Base-by-base conservation (phyloP, 768 basidiomycete species). In the Suillus clintonianus region DNA sequence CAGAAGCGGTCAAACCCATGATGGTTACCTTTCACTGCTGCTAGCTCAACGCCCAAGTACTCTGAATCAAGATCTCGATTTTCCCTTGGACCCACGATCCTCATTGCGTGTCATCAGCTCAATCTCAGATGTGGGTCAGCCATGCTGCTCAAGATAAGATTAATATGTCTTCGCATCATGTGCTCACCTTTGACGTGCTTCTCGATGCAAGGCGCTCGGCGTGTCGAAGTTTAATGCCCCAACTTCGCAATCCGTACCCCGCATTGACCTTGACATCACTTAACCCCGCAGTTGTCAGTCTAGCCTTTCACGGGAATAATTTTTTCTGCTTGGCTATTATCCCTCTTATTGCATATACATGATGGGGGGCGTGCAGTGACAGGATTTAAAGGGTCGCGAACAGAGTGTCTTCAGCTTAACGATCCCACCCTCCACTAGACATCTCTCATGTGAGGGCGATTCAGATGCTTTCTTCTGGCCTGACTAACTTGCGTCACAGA, bases 81-180 rank as follows among this genome's bases (percentile, higher is more conserved):
- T 41, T 57, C 39, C 56, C 56, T 57, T 47, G 58, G 69, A 70
- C 70, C 71, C 70, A 72, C 71, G 72, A 72, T 56, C 53, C 51
- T 41, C 42, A 47, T 62, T 60, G 62, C 55, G 53, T 62, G 62
- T 61, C 62, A 65, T 48, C 41, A 64, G 62, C n/a, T 41, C 61
- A 61, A 59, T 60, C 61, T 27, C 34, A 64, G 64, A 64, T 63
- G 67, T 66, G 69, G 69, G 63, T 62, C 64, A 51, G 59, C 59
- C 68, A 74, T 64, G 63, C 61, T 67, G 47, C 62, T 61, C 70
- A 58, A 62, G 60, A 65, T 62, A 61, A 55, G 53, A 70, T 57
- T 53, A 57, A 60, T 57, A 64, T 61, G 65, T 72, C 72, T 66
- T 57, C 62, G 24, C 43, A 65, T 74, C 67, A 64, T 62, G 65